These are phyloP conservation scores for Erodium moschatum DNA, from an alignment of 441 rosid species.

Conservation along the genomic window DNA sequence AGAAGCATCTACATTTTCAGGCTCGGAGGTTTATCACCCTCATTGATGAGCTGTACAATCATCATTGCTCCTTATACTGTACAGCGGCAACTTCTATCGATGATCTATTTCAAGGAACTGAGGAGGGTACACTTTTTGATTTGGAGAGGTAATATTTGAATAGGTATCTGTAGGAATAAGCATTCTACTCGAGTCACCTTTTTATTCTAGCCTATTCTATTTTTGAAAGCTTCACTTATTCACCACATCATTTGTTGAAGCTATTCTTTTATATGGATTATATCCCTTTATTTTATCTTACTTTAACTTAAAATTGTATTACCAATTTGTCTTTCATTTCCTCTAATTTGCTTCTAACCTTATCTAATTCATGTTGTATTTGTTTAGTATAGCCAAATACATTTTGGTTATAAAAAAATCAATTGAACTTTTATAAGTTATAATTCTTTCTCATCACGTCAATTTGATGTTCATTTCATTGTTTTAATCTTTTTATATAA, in stretches of 20 bases:
- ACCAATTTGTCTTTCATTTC: not conserved
- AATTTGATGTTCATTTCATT: too few species aligned
- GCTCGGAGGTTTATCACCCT: slow-evolving; percentile 93
- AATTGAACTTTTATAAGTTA: too few species aligned
- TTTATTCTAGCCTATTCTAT: not conserved
- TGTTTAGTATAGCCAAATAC: not conserved
- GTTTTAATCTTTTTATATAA: too few species aligned
- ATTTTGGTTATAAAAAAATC: not conserved
- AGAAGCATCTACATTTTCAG: slow-evolving; percentile 30
- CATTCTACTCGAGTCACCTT: not conserved
- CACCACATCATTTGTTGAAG: not conserved
- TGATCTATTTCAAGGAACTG: slow-evolving; percentile 88
- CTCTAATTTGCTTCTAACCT: not conserved
- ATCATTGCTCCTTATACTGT: slow-evolving; percentile 71
- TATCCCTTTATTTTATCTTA: not conserved
- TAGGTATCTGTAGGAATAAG: not conserved
- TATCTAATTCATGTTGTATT: not conserved
- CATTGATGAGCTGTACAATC: slow-evolving; percentile 83
- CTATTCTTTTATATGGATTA: not conserved
- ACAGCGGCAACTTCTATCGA: slow-evolving; percentile 65
- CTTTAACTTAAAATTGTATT: not conserved
- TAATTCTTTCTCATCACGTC: too few species aligned
- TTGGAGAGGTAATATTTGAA: slow-evolving; percentile 53
- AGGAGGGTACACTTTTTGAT: slow-evolving; percentile 80
- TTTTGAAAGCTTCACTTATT: not conserved